Evolutionary conservation across 495 filamentous ascomycete genomes (phyloP).

Genomic region (Daldinia vernicosa): DNA sequence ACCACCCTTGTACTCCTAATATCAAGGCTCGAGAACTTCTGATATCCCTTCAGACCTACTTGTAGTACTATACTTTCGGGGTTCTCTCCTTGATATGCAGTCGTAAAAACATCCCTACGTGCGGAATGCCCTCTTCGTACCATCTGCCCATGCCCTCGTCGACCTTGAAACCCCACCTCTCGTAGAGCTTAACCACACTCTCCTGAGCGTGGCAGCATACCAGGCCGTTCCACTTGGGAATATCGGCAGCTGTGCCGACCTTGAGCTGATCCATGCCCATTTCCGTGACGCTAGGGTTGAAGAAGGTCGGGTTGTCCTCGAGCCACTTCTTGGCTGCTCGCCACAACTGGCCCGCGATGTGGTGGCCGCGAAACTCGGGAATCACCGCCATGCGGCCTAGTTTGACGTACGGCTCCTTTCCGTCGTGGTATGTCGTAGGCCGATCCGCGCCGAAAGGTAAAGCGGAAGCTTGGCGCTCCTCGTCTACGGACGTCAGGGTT

Average conservation of each 20-base stretch:
- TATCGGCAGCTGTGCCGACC: constrained; percentile 37
- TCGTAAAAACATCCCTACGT: constrained; percentile 79
- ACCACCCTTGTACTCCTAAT: neutral
- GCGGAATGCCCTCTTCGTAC: constrained; percentile 84
- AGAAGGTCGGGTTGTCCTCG: constrained; percentile 58
- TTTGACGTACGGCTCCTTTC: constrained; percentile 77
- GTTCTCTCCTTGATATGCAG: constrained; percentile 34
- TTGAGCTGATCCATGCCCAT: constrained; percentile 54
- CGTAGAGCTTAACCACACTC: constrained; percentile 67
- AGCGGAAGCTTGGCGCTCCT: constrained; percentile 24
- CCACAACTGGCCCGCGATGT: constrained; percentile 70
- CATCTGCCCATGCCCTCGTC: constrained; percentile 79
- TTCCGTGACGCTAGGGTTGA: constrained; percentile 57
- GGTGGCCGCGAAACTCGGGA: constrained; percentile 66
- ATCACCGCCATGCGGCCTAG: constrained; percentile 78
- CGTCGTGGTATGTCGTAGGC: constrained; percentile 60
- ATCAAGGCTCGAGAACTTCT: neutral
- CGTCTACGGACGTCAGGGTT: constrained; percentile 17
- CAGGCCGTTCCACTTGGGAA: constrained; percentile 71
- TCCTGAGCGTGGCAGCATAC: constrained; percentile 79
- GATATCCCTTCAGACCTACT: neutral
- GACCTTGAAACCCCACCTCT: constrained; percentile 70
- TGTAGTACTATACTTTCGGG: constrained; percentile 18
- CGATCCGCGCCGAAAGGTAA: constrained; percentile 51
- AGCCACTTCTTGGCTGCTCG: constrained; percentile 71